A percentile compares a stretch with the other conserved stretches of the same genome.
phyloP scores from a whole-genome alignment of 1,139 yeast species.

The Blastobotrys apis region DNA sequence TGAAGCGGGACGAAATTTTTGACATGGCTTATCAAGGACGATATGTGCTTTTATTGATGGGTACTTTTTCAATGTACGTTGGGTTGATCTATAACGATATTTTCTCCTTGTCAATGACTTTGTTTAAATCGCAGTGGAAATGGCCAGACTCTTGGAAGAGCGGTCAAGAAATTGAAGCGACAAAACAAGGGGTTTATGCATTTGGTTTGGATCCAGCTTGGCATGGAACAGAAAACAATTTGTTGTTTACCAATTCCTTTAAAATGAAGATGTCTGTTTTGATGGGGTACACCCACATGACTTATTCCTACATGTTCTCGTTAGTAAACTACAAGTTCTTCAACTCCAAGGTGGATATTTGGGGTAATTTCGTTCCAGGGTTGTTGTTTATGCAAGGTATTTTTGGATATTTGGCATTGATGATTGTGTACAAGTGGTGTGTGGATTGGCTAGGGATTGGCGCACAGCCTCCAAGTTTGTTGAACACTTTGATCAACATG shows the following conservation, averaged over 20 bases:
- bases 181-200: conserved; percentile 63
- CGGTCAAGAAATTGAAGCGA: conserved; percentile 61
- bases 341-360: conserved; percentile 72
- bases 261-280: conserved; percentile 93
- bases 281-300: conserved; percentile 95
- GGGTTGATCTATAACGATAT: conserved; percentile 91
- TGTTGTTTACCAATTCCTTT: conserved; percentile 87
- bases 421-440: conserved; percentile 90
- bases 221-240: conserved; percentile 94
- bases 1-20: conserved; percentile 85
- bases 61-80: conserved; percentile 85
- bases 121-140: conserved; percentile 85
- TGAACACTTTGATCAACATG: conserved; percentile 95
- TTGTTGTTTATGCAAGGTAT: conserved; percentile 91
- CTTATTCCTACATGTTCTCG: conserved; percentile 81
- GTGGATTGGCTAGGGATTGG: conserved; percentile 81
- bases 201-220: conserved; percentile 91
- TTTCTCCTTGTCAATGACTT: conserved; percentile 82
- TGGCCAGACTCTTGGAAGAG: conserved; percentile 73
- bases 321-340: conserved; percentile 74
- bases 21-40: conserved; percentile 96
- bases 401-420: conserved; percentile 81
- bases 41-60: conserved; percentile 86
- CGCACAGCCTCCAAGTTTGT: conserved; percentile 83
- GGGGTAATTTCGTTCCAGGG: conserved; percentile 94